Percentiles rank a stretch among this genome's conserved stretches.
Evolutionary conservation across 1,139 yeast genomes (phyloP).

Genomic region (Ashbya aceris): DNA sequence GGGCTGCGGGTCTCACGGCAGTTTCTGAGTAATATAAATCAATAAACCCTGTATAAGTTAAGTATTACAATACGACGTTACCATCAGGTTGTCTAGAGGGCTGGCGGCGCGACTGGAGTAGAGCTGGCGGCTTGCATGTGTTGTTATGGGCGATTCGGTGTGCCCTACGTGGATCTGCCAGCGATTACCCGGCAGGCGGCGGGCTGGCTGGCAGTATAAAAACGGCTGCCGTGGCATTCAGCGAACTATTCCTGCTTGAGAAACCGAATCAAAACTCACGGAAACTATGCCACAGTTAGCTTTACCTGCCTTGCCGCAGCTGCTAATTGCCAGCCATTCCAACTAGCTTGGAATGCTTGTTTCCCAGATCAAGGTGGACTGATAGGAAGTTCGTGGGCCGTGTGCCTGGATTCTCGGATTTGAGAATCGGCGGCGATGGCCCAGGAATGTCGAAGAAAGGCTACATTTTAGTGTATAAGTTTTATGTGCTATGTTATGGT

Average conservation of each 20-base stretch:
- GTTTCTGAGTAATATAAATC: neutral
- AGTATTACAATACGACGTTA: slow-evolving; percentile 7
- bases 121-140: neutral
- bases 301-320: slow-evolving; percentile 28
- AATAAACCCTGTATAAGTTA: slow-evolving; percentile 7
- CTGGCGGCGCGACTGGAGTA: neutral
- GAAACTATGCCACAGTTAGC: slow-evolving; percentile 34
- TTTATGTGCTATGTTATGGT: neutral
- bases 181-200: neutral
- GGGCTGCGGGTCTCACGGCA: neutral
- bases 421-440: slow-evolving; percentile 19
- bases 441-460: slow-evolving; percentile 32
- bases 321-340: slow-evolving; percentile 32
- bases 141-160: neutral
- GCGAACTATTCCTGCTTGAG: slow-evolving; percentile 11
- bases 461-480: slow-evolving; percentile 20
- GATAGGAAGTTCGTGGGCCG: slow-evolving; percentile 33
- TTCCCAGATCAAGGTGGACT: slow-evolving; percentile 31
- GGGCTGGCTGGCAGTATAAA: neutral
- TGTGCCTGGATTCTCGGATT: slow-evolving; percentile 14
- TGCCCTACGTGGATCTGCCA: neutral
- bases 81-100: slow-evolving; percentile 3
- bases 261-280: slow-evolving; percentile 29
- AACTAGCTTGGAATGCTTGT: slow-evolving; percentile 27
- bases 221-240: neutral